Base-by-base conservation (phyloP, 768 basidiomycete species). In the Tylopilus intermedius region DNA sequence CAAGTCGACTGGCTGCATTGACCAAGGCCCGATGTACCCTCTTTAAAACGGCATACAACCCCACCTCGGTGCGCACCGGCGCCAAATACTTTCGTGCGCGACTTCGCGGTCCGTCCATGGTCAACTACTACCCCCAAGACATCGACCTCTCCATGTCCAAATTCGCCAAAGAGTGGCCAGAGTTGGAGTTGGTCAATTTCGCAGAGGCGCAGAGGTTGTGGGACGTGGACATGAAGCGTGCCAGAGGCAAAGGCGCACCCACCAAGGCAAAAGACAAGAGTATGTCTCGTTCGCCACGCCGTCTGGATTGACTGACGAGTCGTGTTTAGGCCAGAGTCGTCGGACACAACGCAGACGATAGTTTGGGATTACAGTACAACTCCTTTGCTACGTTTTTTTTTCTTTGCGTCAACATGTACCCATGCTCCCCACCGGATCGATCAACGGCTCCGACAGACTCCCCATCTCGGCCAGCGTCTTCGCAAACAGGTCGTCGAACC, bases 31-130 rank as follows among this genome's bases (percentile, higher is more conserved):
- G 84, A 41, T 85, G 82, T 65, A 65, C 76, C 39, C 80, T 97
- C 49, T 95, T 97, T 64, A 82, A 92, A 64, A 95, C 91, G 8
- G 76, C 86, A 4, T 92, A 88, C 72, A 97, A 97, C 71, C 94
- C 94, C 0, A 78, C 78, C 2, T 80, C 80, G 26, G 66, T 82
- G 13, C 84, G 94, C 15, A 94, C 89, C 0, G 95, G 95, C 15
- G 87, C 92, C 26, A 97, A 97, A 73, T 93, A 95, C 73, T 82
- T 97, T 43, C 83, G 87, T 18, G 76, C 80, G 13, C 78, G 87
- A 15, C 80, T 97, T 33, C 82, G 85, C 0, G 95, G 94, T 0
- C 92, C 92, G 0, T 79, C 90, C 26, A 89, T 96, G 85, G 65
- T 86, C 58, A 73, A 79, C 5, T 97, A 97, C 73, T 94, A 94